Percentiles rank a stretch among this genome's conserved stretches.
phyloP scores from a whole-genome alignment of 495 filamentous ascomycete species.

The Glonium stellatum region DNA sequence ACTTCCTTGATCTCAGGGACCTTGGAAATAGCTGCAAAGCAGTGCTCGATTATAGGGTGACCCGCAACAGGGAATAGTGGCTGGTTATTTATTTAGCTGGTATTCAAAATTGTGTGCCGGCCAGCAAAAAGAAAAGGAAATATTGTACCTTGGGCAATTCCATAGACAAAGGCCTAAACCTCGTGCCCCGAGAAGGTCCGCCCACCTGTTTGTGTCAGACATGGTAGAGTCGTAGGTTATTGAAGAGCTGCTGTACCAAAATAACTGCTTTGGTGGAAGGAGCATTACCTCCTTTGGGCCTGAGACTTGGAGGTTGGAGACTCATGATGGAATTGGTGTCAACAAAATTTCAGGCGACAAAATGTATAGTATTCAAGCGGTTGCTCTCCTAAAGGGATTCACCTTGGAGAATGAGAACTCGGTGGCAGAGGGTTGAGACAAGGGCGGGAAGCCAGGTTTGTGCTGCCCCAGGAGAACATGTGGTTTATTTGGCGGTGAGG shows the following conservation, averaged over 20 bases:
- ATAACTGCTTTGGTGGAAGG: constrained; percentile 65
- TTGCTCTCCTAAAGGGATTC: not conserved
- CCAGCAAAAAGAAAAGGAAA: not conserved
- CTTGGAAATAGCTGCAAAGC: constrained; percentile 84
- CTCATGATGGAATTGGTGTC: constrained; percentile 20
- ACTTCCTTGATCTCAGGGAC: constrained; percentile 92
- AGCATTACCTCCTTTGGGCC: constrained; percentile 29
- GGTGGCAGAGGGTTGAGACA: no score
- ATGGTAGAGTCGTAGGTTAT: constrained; percentile 7
- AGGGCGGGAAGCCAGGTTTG: no score
- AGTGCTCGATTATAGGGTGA: constrained; percentile 97
- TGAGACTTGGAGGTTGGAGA: constrained; percentile 35
- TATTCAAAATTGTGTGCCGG: constrained; percentile 4
- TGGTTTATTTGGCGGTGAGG: no score
- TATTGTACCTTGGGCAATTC: constrained; percentile 87
- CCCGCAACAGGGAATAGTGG: constrained; percentile 98
- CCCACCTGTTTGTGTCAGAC: constrained; percentile 60
- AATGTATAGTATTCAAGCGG: not conserved
- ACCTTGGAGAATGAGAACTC: not conserved
- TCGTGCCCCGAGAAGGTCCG: constrained; percentile 87
- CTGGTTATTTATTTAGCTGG: constrained; percentile 42
- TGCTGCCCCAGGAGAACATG: no score
- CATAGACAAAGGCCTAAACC: constrained; percentile 91
- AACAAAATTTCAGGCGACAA: not conserved
- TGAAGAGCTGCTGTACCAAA: constrained; percentile 43